A percentile compares a stretch with the other conserved stretches of the same genome.
Evolutionary conservation across 2,329 filamentous ascomycete genomes (phyloP).

Genomic region (Colletotrichum sp.): DNA sequence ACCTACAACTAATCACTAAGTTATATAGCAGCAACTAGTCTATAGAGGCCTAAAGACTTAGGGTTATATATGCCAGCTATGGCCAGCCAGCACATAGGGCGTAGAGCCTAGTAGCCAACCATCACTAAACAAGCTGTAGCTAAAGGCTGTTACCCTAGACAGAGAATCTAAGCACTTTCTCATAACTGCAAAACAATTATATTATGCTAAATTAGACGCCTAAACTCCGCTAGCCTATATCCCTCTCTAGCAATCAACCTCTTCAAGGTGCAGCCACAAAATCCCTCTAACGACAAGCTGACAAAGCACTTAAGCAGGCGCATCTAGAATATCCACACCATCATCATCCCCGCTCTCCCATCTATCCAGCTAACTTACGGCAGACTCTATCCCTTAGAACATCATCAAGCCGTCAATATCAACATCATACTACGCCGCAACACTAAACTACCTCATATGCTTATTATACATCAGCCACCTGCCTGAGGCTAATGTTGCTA

Average conservation of each 20-base stretch:
- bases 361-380: too few species aligned
- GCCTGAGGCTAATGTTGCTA: conserved; percentile 38
- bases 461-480: conserved; percentile 53
- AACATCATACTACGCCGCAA: conserved; percentile 39
- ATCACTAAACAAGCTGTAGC: not conserved
- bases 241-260: too few species aligned
- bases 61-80: not conserved
- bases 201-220: not conserved
- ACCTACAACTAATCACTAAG: not conserved
- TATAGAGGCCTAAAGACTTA: not conserved
- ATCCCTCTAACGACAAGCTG: too few species aligned
- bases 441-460: conserved; percentile 40
- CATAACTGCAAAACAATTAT: not conserved
- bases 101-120: too few species aligned
- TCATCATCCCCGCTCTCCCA: too few species aligned
- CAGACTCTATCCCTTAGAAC: not conserved
- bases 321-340: not conserved
- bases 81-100: not conserved
- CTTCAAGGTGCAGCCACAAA: too few species aligned
- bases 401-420: not conserved
- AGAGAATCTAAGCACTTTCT: not conserved
- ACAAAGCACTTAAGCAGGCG: not conserved
- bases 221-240: too few species aligned
- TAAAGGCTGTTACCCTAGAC: not conserved
- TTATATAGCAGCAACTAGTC: not conserved